These are phyloP conservation scores for Paratinospora sagittata DNA, from an alignment of 164 flowering plant species.

Conservation along the genomic window DNA sequence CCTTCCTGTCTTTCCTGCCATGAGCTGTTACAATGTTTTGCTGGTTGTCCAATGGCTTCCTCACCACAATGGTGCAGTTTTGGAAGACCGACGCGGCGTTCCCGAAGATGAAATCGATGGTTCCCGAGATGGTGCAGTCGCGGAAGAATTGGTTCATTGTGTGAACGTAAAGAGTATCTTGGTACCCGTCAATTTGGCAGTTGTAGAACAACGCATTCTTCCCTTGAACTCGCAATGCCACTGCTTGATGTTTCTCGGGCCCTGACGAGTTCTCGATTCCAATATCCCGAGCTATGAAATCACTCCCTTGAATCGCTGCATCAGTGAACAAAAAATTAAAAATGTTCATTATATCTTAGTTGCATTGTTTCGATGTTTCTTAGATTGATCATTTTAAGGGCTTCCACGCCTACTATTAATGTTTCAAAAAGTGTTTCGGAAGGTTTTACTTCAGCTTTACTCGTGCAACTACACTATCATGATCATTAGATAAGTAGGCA, in stretches of 20 bases:
- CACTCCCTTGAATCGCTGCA: constrained; percentile 42
- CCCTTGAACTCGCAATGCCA: constrained; percentile 54
- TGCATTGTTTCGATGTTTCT: too few relatives aligned
- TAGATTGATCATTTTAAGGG: too few relatives aligned
- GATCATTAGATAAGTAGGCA: too few relatives aligned
- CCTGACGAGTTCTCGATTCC: constrained; percentile 84
- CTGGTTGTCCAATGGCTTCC: constrained; percentile 48
- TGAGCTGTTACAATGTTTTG: constrained; percentile 50
- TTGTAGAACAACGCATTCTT: constrained; percentile 59
- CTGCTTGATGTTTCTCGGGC: constrained; percentile 59
- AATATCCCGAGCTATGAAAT: constrained; percentile 66
- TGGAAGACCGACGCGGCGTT: constrained; percentile 61
- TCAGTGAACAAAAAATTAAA: not conserved
- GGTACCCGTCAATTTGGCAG: constrained; percentile 65
- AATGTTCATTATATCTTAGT: too few relatives aligned
- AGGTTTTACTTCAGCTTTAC: too few relatives aligned
- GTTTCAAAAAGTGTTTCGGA: too few relatives aligned
- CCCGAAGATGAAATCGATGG: constrained; percentile 78
- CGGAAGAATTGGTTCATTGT: constrained; percentile 72
- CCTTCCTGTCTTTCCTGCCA: constrained; percentile 33
- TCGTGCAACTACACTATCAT: too few relatives aligned
- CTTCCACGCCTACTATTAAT: too few relatives aligned
- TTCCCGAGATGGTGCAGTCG: constrained; percentile 67
- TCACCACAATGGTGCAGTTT: constrained; percentile 49
- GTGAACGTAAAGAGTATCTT: constrained; percentile 68